Base-by-base conservation (phyloP, 768 basidiomycete genomes). In the Mycena polygramma region DNA sequence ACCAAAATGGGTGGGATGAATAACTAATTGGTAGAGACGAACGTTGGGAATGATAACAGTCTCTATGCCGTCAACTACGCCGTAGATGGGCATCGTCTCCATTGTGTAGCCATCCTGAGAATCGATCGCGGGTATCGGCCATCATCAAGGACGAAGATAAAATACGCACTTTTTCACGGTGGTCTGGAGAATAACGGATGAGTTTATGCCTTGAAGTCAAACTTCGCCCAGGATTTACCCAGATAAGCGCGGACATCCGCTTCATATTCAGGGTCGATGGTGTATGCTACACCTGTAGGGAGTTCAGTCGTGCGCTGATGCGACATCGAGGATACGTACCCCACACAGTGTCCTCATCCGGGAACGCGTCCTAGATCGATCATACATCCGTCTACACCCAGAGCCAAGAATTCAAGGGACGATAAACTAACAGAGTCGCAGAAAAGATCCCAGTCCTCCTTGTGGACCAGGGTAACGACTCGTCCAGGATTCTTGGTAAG, bases 381-480 rank as follows among this genome's bases (percentile, higher is more conserved):
- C 4, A 2, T 26, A 17, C 46, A 49, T 63, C 19, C 41, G 8
- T 11, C 10, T 14, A 55, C 19, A 9, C 11, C 19, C 58, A 53
- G n/a, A 46, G 36, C 36, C 13, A 24, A 30, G 30, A 30, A 30
- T 11, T n/a, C 19, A 37, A n/a, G 13, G 41, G 24, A 17, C 37
- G 14, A 22, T 10, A 19, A 4, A 61, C 36, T 22, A 67, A 94
- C 94, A 20, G 89, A 87, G n/a, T 76, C 83, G 8, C 92, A 92
- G 76, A 94, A 91, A 15, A 80, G 77, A 43, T 91, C 91, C 97
- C 97, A 98, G 53, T 97, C 94, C 77, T 92, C 90, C 68, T 94
- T 93, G 74, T 94, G 92, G 11, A 98, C 85, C 3, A 98, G 84
- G 0, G 96, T 98, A 0, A 97, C 96, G 1, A 97, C 97, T 51